A percentile compares a stretch with the other conserved stretches of the same genome.
phyloP scores from a whole-genome alignment of 257 asterid species.

The Solanum sejunctum region DNA sequence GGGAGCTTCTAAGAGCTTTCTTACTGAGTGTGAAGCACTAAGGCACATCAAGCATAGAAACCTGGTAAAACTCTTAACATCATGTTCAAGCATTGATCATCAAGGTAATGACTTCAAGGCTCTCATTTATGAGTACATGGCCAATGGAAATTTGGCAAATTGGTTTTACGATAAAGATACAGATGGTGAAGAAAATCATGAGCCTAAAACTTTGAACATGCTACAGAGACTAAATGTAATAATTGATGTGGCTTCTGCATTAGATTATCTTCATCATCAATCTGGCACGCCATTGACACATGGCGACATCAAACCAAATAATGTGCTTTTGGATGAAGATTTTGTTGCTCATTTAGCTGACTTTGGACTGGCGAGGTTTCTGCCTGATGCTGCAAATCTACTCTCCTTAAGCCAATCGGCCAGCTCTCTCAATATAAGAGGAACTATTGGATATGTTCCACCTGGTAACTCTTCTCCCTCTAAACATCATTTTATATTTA shows the following conservation, averaged over 20 bases:
- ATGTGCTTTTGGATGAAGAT: slow-evolving; percentile 15
- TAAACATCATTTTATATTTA: not conserved
- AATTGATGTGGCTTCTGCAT: not conserved
- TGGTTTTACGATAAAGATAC: slow-evolving; percentile 2
- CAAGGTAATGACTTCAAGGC: slow-evolving; percentile 17
- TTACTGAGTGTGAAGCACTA: slow-evolving; percentile 15
- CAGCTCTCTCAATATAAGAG: not conserved
- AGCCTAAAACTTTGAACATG: not conserved
- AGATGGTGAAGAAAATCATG: not conserved
- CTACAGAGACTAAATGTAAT: slow-evolving; percentile 13
- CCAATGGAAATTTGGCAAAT: slow-evolving; percentile 8
- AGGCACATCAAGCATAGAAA: slow-evolving; percentile 16
- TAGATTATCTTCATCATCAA: slow-evolving; percentile 10
- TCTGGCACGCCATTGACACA: slow-evolving; percentile 12
- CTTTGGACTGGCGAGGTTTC: slow-evolving; percentile 22
- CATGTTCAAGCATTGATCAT: slow-evolving; percentile 17
- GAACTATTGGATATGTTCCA: slow-evolving; percentile 6
- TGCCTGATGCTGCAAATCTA: not conserved
- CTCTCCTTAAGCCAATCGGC: not conserved
- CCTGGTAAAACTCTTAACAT: slow-evolving; percentile 14
- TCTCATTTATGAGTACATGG: slow-evolving; percentile 9
- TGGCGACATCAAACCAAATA: slow-evolving; percentile 19
- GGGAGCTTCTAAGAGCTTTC: slow-evolving; percentile 15
- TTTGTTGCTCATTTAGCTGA: slow-evolving; percentile 19
- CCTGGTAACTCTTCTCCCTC: not conserved